Base-by-base conservation (phyloP, 257 asterid genomes). In the Solanum sejunctum region DNA sequence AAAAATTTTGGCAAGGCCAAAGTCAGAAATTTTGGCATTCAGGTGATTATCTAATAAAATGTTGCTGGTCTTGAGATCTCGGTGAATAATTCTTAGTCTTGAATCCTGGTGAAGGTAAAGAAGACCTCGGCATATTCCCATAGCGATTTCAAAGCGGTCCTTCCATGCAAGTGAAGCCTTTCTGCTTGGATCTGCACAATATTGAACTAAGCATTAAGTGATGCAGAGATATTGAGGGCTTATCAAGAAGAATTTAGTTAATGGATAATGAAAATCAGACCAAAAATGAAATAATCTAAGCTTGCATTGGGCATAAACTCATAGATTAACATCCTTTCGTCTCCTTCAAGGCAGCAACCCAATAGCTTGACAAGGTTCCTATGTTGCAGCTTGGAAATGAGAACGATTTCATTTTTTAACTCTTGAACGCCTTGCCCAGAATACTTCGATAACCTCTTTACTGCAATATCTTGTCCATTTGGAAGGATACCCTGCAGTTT, bases 91-190 rank as follows among this genome's bases (percentile, higher is more conserved):
- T 85, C 84, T 81, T 52, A 85, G 54, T 67, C 87, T 54, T 21
- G 87, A 85, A 36, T 85, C 87, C 54, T 81, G 87, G 84, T 85
- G 87, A n/a, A 85, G 85, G 39, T 85, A 85, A n/a, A 85, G 87
- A 41, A 85, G 81, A 21, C 87, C 87, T 18, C 82, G 82, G n/a
- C 82, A 79, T 26, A 85, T 85, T 55, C 87, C 87, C 41, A 67
- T 64, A 51, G 78, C 26, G 23, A 85, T 85, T 17, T 66, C 84
- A 36, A 78, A 85, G 47, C 87, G 87, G 5, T 56, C 55, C 23
- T 69, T 67, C 87, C 87, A 85, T n/a, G 45, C 23, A 16, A 85
- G 85, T 17, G 78, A 58, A 12, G 39, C 26, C 39, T 26, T 69
- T 61, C 54, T 79, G 63, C 60, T 85, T 23, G 54, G n/a, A 80